Percentiles rank a stretch among this genome's conserved stretches.
phyloP scores from a whole-genome alignment of 1,284 basidiomycete species.

The Grifola frondosa region DNA sequence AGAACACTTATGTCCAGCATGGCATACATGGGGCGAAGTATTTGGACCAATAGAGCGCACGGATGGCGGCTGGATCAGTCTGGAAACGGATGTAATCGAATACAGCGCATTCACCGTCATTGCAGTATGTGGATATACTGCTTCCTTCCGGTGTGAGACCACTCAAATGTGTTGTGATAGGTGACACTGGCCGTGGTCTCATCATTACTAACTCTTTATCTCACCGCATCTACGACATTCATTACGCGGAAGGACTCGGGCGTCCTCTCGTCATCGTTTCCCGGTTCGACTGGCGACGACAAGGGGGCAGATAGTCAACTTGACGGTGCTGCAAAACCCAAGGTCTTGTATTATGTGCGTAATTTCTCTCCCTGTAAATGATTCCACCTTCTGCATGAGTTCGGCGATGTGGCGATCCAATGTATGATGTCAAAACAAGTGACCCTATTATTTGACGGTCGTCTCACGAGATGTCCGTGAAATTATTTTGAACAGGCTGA shows the following conservation, averaged over 20 bases:
- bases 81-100: conserved; percentile 51
- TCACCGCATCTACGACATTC: conserved; percentile 88
- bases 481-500: too few species aligned
- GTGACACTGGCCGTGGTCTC: conserved; percentile 71
- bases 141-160: conserved; percentile 1
- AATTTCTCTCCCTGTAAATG: not conserved
- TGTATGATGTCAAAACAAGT: too few species aligned
- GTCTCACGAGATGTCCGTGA: too few species aligned
- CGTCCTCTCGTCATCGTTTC: conserved; percentile 57
- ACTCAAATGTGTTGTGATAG: conserved; percentile 36
- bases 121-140: conserved; percentile 56
- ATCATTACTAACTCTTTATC: conserved; percentile 78
- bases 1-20: conserved; percentile 60
- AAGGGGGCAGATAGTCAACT: conserved; percentile 23
- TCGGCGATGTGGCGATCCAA: too few species aligned
- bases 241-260: conserved; percentile 85
- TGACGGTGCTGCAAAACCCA: conserved; percentile 46
- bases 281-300: conserved; percentile 25
- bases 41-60: conserved; percentile 33
- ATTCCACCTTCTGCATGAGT: too few species aligned
- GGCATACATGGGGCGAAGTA: conserved; percentile 72
- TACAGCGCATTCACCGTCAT: conserved; percentile 75
- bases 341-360: conserved; percentile 81
- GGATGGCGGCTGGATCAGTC: conserved; percentile 22
- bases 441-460: too few species aligned